phyloP scores from a whole-genome alignment of 2,329 filamentous ascomycete genomes.

The Didymella sp. region DNA sequence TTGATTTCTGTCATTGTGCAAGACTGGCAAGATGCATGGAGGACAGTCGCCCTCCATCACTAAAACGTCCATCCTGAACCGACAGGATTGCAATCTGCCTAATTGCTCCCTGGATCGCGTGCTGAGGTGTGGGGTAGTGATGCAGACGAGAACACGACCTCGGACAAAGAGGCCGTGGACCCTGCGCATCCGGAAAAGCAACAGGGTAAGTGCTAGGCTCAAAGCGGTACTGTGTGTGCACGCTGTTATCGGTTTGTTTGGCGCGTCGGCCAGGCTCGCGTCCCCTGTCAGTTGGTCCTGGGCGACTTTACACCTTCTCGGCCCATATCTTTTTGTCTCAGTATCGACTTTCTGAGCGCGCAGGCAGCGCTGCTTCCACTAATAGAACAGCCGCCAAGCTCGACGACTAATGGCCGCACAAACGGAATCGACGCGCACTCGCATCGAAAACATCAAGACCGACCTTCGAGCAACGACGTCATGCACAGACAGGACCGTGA shows the following conservation, averaged over 20 bases:
- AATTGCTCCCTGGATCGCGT: constrained; percentile 12
- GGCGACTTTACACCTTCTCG: constrained; percentile 12
- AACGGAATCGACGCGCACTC: constrained; percentile 50
- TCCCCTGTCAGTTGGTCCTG: constrained; percentile 8
- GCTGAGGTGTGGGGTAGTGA: constrained; percentile 18
- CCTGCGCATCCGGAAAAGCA: background rate
- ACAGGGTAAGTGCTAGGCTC: background rate
- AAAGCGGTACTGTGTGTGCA: constrained; percentile 8
- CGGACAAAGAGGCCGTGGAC: constrained; percentile 5
- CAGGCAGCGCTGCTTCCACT: constrained; percentile 16
- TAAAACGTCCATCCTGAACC: background rate
- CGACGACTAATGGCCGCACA: constrained; percentile 38
- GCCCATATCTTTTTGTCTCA: constrained; percentile 13
- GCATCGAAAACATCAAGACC: constrained; percentile 57
- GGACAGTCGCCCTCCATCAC: background rate
- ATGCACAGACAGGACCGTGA: constrained; percentile 57
- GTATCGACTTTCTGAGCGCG: constrained; percentile 16
- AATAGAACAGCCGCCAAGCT: constrained; percentile 19
- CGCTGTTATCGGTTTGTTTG: constrained; percentile 21
- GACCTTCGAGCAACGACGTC: constrained; percentile 57
- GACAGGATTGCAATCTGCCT: background rate
- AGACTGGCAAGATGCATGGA: background rate
- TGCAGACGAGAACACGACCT: constrained; percentile 2
- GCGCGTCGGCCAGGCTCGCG: constrained; percentile 9
- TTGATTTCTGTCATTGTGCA: constrained; percentile 13